Base-by-base conservation (phyloP, 148 eudicot genomes). In the Euryodendron excelsum region DNA sequence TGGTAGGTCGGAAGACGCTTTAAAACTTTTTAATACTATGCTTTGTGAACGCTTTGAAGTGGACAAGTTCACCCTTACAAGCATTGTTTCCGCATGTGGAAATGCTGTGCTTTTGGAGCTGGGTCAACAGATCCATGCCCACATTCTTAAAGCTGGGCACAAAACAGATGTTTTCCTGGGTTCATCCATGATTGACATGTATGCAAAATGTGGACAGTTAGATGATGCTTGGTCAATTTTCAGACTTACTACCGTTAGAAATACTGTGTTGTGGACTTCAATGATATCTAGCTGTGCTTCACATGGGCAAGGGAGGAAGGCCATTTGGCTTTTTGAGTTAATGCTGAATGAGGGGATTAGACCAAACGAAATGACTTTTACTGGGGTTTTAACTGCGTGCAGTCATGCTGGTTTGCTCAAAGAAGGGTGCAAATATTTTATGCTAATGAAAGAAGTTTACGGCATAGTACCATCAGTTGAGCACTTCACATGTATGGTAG, bases 161-260 rank as follows among this genome's bases (percentile, higher is more conserved):
- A 76, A 60, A 65, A 36, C 79, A 41, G 95, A 94, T 88, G 69
- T 88, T 47, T 74, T 87, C 67, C 77, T 91, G 68, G 67, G 78
- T 77, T 89, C 97, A 31, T 85, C 97, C 34, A 84, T 92, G 91
- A 86, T 94, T 75, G 93, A 94, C 80, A 92, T 92, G 98, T 94
- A 94, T 69, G 86, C 90, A 18, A 94, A 92, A 85, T 91, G 97
- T 85, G 98, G 97, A 77, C 86, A 81, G 79, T 77, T 92, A 79
- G 82, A 85, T 62, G 83, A 85, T 66, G 92, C 97, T 67, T 84
- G 77, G 80, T 81, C 76, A 48, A 68, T 88, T 65, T 94, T 94
- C 45, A 59, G 60, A 63, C 84, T 86, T 60, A 60, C 81, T n/a
- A 56, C 73, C 39, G 76, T 80, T 59, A 80, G 87, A 53, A 94